phyloP scores from a whole-genome alignment of 2,329 filamentous ascomycete genomes.

The Microcyclospora pomicola region DNA sequence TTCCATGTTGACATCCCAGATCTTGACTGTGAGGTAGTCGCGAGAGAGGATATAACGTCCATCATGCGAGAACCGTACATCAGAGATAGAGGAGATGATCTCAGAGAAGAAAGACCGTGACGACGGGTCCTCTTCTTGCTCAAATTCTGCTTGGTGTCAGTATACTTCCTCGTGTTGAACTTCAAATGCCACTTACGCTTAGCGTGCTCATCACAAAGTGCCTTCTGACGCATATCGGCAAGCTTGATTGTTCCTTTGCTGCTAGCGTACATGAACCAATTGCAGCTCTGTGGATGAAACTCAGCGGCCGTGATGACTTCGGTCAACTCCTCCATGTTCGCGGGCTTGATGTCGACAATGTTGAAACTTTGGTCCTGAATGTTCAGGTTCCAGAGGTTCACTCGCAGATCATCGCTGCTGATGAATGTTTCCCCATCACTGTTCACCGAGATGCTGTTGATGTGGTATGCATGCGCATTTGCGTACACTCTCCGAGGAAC shows the following conservation, averaged over 20 bases:
- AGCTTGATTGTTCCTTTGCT: conserved; percentile 98
- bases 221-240: conserved; percentile 95
- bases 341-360: conserved; percentile 98
- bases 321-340: conserved; percentile 98
- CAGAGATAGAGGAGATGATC: conserved; percentile 98
- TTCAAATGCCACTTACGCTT: conserved; percentile 53
- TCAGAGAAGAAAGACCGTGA: conserved; percentile 98
- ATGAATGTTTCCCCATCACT: conserved; percentile 99
- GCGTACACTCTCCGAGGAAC: conserved; percentile 93
- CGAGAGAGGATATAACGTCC: conserved; percentile 93
- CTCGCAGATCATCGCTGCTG: conserved; percentile 91
- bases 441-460: conserved; percentile 99
- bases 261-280: conserved; percentile 99
- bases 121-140: conserved; percentile 94
- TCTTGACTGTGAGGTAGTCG: conserved; percentile 97
- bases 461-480: conserved; percentile 97
- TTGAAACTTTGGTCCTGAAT: conserved; percentile 99
- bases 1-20: conserved; percentile 99
- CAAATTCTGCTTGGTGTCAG: conserved; percentile 56
- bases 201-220: conserved; percentile 85
- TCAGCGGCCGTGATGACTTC: conserved; percentile 98
- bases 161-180: conserved; percentile 4
- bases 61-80: conserved; percentile 93
- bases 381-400: conserved; percentile 98
- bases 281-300: conserved; percentile 93